These are phyloP conservation scores for Urtica urens DNA, from an alignment of 306 rosid genomes.

Conservation along the genomic window DNA sequence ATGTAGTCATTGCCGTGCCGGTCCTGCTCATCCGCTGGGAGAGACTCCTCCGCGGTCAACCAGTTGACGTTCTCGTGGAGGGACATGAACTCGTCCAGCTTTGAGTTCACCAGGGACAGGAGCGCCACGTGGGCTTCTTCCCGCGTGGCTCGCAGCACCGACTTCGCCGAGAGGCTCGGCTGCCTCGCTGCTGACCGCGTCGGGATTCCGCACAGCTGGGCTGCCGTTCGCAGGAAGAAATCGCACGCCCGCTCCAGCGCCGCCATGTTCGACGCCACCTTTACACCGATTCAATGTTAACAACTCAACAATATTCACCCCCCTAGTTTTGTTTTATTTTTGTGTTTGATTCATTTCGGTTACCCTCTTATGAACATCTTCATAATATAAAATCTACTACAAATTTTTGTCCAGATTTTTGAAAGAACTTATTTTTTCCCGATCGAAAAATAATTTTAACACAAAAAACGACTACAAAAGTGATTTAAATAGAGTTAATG, in stretches of 20 bases:
- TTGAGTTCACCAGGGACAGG: constrained; percentile 44
- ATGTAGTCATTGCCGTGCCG: constrained; percentile 60
- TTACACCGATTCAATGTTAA: no score
- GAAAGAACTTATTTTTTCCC: no score
- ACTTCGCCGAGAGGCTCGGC: constrained; percentile 63
- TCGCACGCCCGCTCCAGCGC: constrained; percentile 88
- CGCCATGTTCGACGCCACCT: constrained; percentile 82
- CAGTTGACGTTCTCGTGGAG: constrained; percentile 53
- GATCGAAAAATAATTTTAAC: no score
- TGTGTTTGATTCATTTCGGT: no score
- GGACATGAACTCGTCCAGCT: constrained; percentile 63
- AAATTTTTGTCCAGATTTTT: no score
- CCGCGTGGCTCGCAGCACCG: constrained; percentile 55
- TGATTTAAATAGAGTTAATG: no score
- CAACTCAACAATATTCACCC: no score
- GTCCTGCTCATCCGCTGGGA: no score
- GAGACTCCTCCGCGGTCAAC: constrained; percentile 84
- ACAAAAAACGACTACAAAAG: no score
- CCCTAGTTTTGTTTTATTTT: no score
- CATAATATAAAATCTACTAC: no score
- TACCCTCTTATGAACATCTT: no score
- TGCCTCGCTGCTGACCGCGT: constrained; percentile 52
- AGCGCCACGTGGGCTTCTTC: constrained; percentile 65
- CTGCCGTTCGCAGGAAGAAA: constrained; percentile 62
- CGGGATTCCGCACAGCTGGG: constrained; percentile 47